Base-by-base conservation (phyloP, 257 asterid genomes). In the Thymus mandschuricus region DNA sequence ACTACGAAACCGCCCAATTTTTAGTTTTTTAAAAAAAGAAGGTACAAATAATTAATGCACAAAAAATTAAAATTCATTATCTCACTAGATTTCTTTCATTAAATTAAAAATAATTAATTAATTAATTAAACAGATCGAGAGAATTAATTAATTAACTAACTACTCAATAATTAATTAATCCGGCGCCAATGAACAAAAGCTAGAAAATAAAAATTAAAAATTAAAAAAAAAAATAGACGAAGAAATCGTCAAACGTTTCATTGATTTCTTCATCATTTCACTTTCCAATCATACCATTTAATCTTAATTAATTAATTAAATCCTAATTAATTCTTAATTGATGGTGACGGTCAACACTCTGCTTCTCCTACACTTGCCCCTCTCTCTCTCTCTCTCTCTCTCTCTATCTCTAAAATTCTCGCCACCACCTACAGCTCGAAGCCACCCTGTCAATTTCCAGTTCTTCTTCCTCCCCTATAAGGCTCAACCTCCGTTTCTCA, bases 201-300 rank as follows among this genome's bases (percentile, higher is more conserved):
- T 40, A 12, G 10, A 8, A 43, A 59, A 21, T 21, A 21, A 21
- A 21, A 21, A 0, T 21, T 21, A 21, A 21, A 21, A 29, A 12
- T 59, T 3, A 33, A 1, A 8, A 21, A 21, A 21, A 38, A 38
- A 7, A 34, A 3, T 44, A 9, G 12, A 5, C 3, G 2, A 60
- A 70, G 81, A 77, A 66, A 50, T 59, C 60, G 77, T 77, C 81
- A 77, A 77, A 72, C 68, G 61, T 71, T 72, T 15, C 21, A 59
- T 66, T 61, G 70, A 66, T 66, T 61, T 66, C 81, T 66, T 76
- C 76, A 69, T 44, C 67, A 55, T 30, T 21, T 21, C 41, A 38
- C 41, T n/a, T 44, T 7, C 27, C 10, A 66, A 49, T 58, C 71
- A 60, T 40, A 56, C 21, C 21, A 21, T 21, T 21, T 21, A 21